A percentile compares a stretch with the other conserved stretches of the same genome.
Conservation (phyloP, 176 grass and related monocot genomes). For the Aegilops tauschii region DNA sequence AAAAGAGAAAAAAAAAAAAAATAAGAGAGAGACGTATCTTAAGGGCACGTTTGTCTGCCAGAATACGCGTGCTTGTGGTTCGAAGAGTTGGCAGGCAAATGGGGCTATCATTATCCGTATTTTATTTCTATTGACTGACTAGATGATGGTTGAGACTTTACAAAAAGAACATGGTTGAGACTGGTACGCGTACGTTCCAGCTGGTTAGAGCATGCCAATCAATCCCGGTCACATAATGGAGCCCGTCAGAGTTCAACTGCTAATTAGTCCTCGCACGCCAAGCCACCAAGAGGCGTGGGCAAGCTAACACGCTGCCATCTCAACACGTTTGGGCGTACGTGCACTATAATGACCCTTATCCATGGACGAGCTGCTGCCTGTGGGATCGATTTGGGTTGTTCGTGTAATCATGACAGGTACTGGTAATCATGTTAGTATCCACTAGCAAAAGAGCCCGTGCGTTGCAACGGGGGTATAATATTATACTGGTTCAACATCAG, state of each 20-base stretch:
- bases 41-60: too few species aligned
- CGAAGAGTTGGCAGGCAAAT: not conserved
- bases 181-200: not conserved
- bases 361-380: not conserved
- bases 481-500: too few species aligned
- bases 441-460: too few species aligned
- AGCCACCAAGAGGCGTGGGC: not conserved
- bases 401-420: not conserved
- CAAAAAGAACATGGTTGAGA: not conserved
- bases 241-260: not conserved
- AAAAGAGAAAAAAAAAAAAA: not conserved
- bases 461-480: too few species aligned
- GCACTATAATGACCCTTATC: not conserved
- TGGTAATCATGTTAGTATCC: not conserved
- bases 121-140: not conserved
- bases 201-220: not conserved
- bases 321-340: not conserved
- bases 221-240: not conserved
- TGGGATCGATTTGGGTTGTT: not conserved
- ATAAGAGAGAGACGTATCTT: too few species aligned
- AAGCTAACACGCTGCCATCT: not conserved
- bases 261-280: slow-evolving; percentile 1
- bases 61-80: not conserved
- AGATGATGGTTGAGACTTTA: not conserved
- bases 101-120: not conserved